A percentile compares a stretch with the other conserved stretches of the same genome.
Conservation (phyloP, 2,329 filamentous ascomycete species). For the Clonostachys rosea region DNA sequence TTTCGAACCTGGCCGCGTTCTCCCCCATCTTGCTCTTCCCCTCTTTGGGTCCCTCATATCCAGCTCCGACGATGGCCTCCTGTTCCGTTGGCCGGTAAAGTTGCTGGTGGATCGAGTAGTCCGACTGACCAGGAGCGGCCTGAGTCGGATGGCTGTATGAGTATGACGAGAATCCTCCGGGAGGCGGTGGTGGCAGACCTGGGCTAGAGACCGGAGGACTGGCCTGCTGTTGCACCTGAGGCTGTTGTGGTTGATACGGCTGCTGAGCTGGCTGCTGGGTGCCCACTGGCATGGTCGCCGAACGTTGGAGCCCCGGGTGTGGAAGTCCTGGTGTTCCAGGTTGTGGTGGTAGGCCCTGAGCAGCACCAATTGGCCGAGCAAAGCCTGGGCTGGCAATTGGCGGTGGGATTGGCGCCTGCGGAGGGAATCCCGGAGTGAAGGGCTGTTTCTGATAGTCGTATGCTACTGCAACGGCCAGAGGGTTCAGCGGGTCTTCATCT, state of each 20-base stretch:
- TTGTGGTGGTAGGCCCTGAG: conserved; percentile 16
- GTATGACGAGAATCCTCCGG: conserved; percentile 54
- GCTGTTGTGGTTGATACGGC: conserved; percentile 37
- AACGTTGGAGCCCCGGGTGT: conserved; percentile 41
- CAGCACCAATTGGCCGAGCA: background rate
- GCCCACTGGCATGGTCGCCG: conserved; percentile 43
- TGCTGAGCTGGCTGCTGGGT: conserved; percentile 34
- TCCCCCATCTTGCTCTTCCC: conserved; percentile 54
- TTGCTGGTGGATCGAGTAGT: conserved; percentile 64
- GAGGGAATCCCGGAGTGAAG: conserved; percentile 47
- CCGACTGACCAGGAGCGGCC: conserved; percentile 21
- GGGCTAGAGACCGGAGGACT: conserved; percentile 24
- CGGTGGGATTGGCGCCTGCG: conserved; percentile 37
- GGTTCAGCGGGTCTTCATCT: conserved; percentile 56
- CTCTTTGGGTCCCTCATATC: conserved; percentile 24
- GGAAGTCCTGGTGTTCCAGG: no score
- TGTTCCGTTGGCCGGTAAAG: conserved; percentile 64
- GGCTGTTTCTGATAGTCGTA: conserved; percentile 50
- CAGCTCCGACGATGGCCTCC: conserved; percentile 43
- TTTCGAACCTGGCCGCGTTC: conserved; percentile 62
- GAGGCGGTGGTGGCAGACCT: conserved; percentile 34
- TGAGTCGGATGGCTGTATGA: conserved; percentile 25
- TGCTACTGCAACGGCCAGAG: conserved; percentile 51
- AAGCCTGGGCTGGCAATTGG: conserved; percentile 38
- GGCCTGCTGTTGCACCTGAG: conserved; percentile 10